phyloP scores from a whole-genome alignment of 2,329 filamentous ascomycete species.

The Westerdykella ornata region DNA sequence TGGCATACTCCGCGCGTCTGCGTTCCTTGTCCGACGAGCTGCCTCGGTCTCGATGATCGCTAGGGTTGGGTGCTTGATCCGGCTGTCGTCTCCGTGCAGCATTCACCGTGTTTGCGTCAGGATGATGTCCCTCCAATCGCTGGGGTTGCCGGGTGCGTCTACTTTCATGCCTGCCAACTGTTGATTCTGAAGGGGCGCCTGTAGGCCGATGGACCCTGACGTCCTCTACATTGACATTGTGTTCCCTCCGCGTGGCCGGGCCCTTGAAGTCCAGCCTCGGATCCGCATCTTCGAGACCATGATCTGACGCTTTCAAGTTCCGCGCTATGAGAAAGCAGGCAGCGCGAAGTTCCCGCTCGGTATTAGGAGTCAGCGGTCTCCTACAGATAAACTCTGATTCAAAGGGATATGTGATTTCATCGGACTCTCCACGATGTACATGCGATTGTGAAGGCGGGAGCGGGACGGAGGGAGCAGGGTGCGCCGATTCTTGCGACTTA shows the following conservation, averaged over 20 bases:
- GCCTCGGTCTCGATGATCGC: no score
- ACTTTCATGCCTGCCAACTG: conserved; percentile 18
- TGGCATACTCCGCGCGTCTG: conserved; percentile 22
- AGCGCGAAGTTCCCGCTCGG: conserved; percentile 41
- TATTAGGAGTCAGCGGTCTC: conserved; percentile 37
- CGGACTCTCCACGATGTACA: conserved; percentile 23
- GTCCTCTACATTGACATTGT: conserved; percentile 14
- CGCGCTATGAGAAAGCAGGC: conserved; percentile 43
- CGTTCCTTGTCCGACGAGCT: conserved; percentile 1
- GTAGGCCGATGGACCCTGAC: conserved; percentile 25
- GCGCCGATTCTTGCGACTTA: conserved; percentile 24
- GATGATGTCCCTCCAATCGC: conserved; percentile 21
- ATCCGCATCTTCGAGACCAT: conserved; percentile 33
- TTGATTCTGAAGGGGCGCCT: conserved; percentile 26
- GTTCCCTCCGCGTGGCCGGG: conserved; percentile 18
- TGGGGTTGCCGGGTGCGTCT: conserved; percentile 22
- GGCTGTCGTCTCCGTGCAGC: conserved; percentile 9
- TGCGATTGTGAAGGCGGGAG: conserved; percentile 5
- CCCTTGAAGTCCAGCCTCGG: conserved; percentile 33
- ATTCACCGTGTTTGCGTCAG: conserved; percentile 22
- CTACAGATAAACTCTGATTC: conserved; percentile 41
- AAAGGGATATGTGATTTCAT: conserved; percentile 31
- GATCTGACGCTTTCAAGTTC: conserved; percentile 37
- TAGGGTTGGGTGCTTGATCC: no score
- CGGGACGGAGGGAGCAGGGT: conserved; percentile 12